These are phyloP conservation scores for Sequoiadendron giganteum DNA, from an alignment of 75 land plant species.

Conservation along the genomic window DNA sequence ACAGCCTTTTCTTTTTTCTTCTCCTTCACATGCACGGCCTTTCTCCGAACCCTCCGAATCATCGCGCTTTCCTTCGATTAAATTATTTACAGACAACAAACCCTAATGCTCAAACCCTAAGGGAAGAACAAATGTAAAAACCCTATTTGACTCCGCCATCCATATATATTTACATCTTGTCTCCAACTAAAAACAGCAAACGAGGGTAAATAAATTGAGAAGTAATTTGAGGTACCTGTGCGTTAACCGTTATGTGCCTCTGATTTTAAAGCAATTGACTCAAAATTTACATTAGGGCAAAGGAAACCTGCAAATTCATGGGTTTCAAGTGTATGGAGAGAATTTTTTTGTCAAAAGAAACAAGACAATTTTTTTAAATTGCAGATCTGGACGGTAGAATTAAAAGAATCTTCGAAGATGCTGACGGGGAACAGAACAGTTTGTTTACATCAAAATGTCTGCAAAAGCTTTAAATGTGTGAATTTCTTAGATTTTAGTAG, in stretches of 20 bases:
- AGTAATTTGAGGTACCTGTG: neutral
- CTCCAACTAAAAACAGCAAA: neutral
- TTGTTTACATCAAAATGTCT: neutral
- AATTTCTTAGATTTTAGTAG: neutral
- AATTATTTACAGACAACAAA: neutral
- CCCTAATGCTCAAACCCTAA: neutral
- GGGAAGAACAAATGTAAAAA: neutral
- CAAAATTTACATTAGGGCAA: neutral
- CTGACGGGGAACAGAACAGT: neutral
- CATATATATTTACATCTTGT: neutral
- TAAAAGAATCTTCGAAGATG: neutral
- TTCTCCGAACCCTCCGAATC: conserved; percentile 46
- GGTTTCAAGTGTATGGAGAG: neutral
- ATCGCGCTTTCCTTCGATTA: conserved; percentile 13
- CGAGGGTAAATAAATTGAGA: neutral
- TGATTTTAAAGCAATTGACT: neutral
- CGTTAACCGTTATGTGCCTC: neutral
- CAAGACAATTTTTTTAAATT: neutral
- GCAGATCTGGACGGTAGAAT: neutral
- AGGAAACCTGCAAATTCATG: neutral
- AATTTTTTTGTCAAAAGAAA: neutral
- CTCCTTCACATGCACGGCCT: conserved; percentile 12
- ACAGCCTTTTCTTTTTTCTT: conserved; percentile 22
- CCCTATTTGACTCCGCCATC: neutral
- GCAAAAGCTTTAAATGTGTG: neutral